These are phyloP conservation scores for Emmonsia crescens DNA, from an alignment of 2,329 filamentous ascomycete species.

Conservation along the genomic window DNA sequence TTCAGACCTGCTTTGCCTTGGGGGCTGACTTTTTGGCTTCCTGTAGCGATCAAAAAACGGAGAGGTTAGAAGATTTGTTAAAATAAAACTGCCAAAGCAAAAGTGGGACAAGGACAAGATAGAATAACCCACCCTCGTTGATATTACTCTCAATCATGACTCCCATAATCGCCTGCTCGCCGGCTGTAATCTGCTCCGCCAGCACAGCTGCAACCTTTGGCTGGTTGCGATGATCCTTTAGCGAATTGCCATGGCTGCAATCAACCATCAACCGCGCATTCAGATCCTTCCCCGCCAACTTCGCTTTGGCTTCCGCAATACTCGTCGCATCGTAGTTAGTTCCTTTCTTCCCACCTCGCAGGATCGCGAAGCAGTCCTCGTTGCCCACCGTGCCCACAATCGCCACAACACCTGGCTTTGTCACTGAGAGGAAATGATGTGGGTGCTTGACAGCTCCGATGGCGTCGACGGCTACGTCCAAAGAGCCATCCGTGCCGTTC, in stretches of 20 bases:
- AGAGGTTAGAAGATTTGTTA: not conserved
- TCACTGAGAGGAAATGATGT: slow-evolving; percentile 95
- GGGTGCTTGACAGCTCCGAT: slow-evolving; percentile 86
- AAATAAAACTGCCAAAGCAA: not conserved
- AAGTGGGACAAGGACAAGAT: not conserved
- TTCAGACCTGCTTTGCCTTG: slow-evolving; percentile 78
- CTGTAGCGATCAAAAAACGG: slow-evolving; percentile 16
- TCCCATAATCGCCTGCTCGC: slow-evolving; percentile 82
- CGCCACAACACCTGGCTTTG: slow-evolving; percentile 87
- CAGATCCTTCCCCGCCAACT: slow-evolving; percentile 63
- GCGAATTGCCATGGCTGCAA: slow-evolving; percentile 92
- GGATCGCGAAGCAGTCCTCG: slow-evolving; percentile 92
- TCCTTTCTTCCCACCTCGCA: slow-evolving; percentile 82
- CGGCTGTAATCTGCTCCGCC: slow-evolving; percentile 72
- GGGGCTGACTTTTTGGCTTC: slow-evolving; percentile 80
- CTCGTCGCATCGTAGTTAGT: slow-evolving; percentile 87
- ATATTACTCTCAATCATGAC: slow-evolving; percentile 99
- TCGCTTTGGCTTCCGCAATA: slow-evolving; percentile 71
- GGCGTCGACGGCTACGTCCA: slow-evolving; percentile 86
- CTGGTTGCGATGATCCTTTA: slow-evolving; percentile 96
- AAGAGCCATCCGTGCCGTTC: slow-evolving; percentile 89
- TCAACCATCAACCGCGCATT: slow-evolving; percentile 84
- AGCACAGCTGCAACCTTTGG: slow-evolving; percentile 77
- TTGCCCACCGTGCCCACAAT: slow-evolving; percentile 93
- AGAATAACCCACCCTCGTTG: slow-evolving; percentile 58